Percentiles rank a stretch among this genome's conserved stretches.
Conservation (phyloP, 176 grass and related monocot genomes). For the Elymus sibiricus region DNA sequence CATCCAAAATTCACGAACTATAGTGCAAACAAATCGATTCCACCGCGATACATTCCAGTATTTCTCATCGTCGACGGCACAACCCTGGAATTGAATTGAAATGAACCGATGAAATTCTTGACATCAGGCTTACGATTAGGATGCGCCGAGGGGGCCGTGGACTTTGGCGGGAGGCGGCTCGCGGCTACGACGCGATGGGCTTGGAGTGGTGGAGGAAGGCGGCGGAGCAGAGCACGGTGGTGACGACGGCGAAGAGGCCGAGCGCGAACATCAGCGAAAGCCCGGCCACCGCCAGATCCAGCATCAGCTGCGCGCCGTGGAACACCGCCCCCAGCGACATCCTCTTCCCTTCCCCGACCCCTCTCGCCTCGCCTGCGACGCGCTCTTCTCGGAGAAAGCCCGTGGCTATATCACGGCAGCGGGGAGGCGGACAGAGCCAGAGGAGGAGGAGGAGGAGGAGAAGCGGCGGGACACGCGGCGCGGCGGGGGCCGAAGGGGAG, state of each 20-base stretch:
- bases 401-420: slow-evolving; percentile 11
- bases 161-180: neutral
- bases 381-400: slow-evolving; percentile 17
- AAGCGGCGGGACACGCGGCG: slow-evolving; percentile 32
- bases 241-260: slow-evolving; percentile 66
- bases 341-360: neutral
- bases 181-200: slow-evolving; percentile 36
- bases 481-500: slow-evolving; percentile 18
- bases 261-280: slow-evolving; percentile 71
- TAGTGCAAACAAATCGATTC: neutral
- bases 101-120: neutral
- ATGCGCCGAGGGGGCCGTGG: slow-evolving; percentile 13
- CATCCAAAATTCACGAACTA: neutral
- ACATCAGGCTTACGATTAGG: neutral
- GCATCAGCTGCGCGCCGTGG: slow-evolving; percentile 53
- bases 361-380: neutral
- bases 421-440: neutral
- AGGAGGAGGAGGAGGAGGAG: slow-evolving; percentile 5
- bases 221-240: slow-evolving; percentile 67
- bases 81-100: neutral
- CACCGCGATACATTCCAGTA: neutral
- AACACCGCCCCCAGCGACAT: slow-evolving; percentile 47
- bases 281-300: slow-evolving; percentile 80
- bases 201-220: slow-evolving; percentile 81
- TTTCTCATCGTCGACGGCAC: neutral